These are phyloP conservation scores for Leccinum uliginosum DNA, from an alignment of 768 basidiomycete genomes.

Conservation along the genomic window DNA sequence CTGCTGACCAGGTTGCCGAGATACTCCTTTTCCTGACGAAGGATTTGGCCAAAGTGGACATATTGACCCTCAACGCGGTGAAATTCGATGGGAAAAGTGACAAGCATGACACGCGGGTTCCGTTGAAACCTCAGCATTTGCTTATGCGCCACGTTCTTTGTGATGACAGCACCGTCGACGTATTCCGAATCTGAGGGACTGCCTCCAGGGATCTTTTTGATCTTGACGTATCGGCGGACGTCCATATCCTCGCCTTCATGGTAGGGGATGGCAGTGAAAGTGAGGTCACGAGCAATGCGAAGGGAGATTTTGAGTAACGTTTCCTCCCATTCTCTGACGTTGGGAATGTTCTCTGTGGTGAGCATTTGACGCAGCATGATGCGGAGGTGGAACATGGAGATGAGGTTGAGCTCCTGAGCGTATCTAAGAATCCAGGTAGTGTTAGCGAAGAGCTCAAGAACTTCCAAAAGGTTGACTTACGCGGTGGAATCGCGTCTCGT, in stretches of 20 bases:
- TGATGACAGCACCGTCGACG: slow-evolving; percentile 94
- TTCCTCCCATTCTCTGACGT: slow-evolving; percentile 85
- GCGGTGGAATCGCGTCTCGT: slow-evolving; percentile 86
- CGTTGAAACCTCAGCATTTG: slow-evolving; percentile 79
- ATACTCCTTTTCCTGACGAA: slow-evolving; percentile 92
- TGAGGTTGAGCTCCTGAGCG: slow-evolving; percentile 76
- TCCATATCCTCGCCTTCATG: slow-evolving; percentile 93
- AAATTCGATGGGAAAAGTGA: slow-evolving; percentile 94
- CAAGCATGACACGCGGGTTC: slow-evolving; percentile 93
- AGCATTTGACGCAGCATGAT: slow-evolving; percentile 91
- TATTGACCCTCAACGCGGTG: slow-evolving; percentile 90
- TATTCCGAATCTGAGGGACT: slow-evolving; percentile 91
- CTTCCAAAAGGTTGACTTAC: slow-evolving; percentile 42
- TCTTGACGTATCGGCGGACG: slow-evolving; percentile 91
- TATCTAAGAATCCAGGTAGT: slow-evolving; percentile 43
- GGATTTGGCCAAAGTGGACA: slow-evolving; percentile 85
- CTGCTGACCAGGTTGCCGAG: slow-evolving; percentile 82
- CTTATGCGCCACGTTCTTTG: slow-evolving; percentile 97
- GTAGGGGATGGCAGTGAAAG: slow-evolving; percentile 66
- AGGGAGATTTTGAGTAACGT: slow-evolving; percentile 77
- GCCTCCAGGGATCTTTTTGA: slow-evolving; percentile 97
- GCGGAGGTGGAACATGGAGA: slow-evolving; percentile 86
- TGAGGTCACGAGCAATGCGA: slow-evolving; percentile 79
- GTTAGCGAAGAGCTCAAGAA: slow-evolving; percentile 4
- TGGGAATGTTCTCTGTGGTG: slow-evolving; percentile 74